phyloP scores from a whole-genome alignment of 192 early-diverging fungal genomes.

The Paraglomus occultum region DNA sequence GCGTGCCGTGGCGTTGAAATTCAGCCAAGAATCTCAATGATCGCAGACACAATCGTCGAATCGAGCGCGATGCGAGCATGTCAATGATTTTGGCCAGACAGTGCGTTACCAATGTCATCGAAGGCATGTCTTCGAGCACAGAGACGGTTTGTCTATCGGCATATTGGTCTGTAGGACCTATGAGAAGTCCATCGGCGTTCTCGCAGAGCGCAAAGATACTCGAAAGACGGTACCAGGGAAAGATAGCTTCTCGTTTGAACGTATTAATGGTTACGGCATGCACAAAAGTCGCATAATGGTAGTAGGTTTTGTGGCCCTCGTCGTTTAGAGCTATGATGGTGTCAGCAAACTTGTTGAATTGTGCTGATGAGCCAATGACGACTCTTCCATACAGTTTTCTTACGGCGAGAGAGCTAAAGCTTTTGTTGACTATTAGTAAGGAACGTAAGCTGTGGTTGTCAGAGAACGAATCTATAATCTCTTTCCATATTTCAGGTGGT shows the following conservation, averaged over 20 bases:
- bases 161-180: slow-evolving; percentile 14
- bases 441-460: slow-evolving; percentile 8
- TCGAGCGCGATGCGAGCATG: background rate
- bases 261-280: slow-evolving; percentile 7
- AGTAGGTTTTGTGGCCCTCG: background rate
- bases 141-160: slow-evolving; percentile 4
- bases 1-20: slow-evolving; percentile 8
- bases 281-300: background rate
- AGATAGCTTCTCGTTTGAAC: background rate
- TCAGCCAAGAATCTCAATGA: slow-evolving; percentile 6
- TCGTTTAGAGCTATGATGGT: background rate
- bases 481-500: slow-evolving; percentile 13
- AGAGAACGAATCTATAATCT: slow-evolving; percentile 21
- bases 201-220: background rate
- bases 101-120: slow-evolving; percentile 6
- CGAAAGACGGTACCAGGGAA: slow-evolving; percentile 16
- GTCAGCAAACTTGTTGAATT: slow-evolving; percentile 18
- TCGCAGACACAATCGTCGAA: slow-evolving; percentile 12
- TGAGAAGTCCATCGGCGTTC: slow-evolving; percentile 4
- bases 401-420: slow-evolving; percentile 4
- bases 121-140: slow-evolving; percentile 1
- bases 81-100: slow-evolving; percentile 5
- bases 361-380: background rate
- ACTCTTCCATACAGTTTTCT: slow-evolving; percentile 6
- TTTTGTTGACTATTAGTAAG: slow-evolving; percentile 24